phyloP scores from a whole-genome alignment of 2,329 filamentous ascomycete genomes.

The Aphanoascus verrucosus region DNA sequence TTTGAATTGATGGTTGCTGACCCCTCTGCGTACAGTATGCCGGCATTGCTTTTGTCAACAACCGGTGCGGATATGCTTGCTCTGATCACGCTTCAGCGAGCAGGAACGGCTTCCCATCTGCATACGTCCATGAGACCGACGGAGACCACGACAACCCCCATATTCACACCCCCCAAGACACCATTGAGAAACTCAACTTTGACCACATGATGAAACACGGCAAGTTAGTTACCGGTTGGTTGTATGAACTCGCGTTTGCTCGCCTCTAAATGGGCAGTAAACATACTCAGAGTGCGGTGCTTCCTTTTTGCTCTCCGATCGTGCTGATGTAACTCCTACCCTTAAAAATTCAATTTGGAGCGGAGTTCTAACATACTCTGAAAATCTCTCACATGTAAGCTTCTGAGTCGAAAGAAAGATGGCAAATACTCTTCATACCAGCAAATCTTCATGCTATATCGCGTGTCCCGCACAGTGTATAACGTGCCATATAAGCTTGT shows the following conservation, averaged over 20 bases:
- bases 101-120: constrained; percentile 11
- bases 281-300: background rate
- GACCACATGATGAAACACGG: constrained; percentile 10
- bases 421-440: too few species aligned
- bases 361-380: too few species aligned
- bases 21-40: constrained; percentile 6
- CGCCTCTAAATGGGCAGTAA: background rate
- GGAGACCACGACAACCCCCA: constrained; percentile 7
- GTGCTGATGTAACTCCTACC: background rate
- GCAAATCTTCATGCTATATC: too few species aligned
- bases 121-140: constrained; percentile 7
- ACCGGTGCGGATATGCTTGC: constrained; percentile 9
- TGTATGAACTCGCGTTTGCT: constrained; percentile 11
- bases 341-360: background rate
- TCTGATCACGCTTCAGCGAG: constrained; percentile 9
- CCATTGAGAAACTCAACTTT: constrained; percentile 11
- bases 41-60: constrained; percentile 4
- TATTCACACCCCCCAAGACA: constrained; percentile 11
- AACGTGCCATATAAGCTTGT: too few species aligned
- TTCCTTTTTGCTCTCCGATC: background rate
- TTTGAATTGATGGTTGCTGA: background rate
- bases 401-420: too few species aligned
- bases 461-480: too few species aligned
- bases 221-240: constrained; percentile 6
- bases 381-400: too few species aligned